These are phyloP conservation scores for Ophiostoma piceae DNA, from an alignment of 2,329 filamentous ascomycete genomes.

Conservation along the genomic window DNA sequence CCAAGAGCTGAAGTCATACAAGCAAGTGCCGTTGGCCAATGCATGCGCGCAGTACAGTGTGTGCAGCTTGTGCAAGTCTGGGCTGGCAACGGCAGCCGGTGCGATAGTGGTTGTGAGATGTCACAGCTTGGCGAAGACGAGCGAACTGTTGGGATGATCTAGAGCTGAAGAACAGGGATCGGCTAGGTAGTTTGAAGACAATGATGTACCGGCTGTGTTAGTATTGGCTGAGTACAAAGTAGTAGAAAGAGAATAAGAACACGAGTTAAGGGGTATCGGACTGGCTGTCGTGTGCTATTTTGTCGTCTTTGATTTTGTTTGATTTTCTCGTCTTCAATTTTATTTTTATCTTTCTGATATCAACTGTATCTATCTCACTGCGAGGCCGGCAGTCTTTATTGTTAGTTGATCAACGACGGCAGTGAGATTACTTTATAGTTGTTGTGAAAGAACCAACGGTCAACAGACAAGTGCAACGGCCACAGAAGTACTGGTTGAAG, in stretches of 20 bases:
- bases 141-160: neutral
- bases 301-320: neutral
- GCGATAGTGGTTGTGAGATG: slow-evolving; percentile 4
- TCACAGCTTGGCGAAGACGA: neutral
- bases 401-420: too few species aligned
- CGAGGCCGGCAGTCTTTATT: too few species aligned
- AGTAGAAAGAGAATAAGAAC: neutral
- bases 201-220: neutral
- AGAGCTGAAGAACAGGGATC: neutral
- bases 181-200: neutral
- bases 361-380: too few species aligned
- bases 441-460: neutral
- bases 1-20: neutral
- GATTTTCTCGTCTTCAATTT: neutral
- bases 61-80: neutral
- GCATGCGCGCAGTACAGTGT: neutral
- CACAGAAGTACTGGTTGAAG: too few species aligned
- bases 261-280: neutral
- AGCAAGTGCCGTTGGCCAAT: neutral
- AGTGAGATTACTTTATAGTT: too few species aligned
- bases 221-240: too few species aligned
- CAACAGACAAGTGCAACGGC: too few species aligned
- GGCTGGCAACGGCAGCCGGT: neutral
- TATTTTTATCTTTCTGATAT: neutral
- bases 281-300: neutral